A percentile compares a stretch with the other conserved stretches of the same genome.
Evolutionary conservation across 1,284 basidiomycete species (phyloP).

Genomic region (Papiliotrema terrestris): DNA sequence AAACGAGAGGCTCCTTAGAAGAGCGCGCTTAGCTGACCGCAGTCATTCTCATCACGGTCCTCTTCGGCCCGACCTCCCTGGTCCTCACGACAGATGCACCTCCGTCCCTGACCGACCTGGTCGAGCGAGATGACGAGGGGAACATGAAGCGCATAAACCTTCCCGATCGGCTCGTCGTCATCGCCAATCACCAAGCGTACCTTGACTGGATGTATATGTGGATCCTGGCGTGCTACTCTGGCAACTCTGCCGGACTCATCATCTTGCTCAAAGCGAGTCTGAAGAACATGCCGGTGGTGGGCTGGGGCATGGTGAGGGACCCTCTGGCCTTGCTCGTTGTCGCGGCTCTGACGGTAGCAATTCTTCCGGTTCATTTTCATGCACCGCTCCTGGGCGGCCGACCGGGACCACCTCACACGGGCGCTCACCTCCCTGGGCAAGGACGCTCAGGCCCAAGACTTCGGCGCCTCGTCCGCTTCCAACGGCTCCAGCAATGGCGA

Average conservation of each 20-base stretch:
- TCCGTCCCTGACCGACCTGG: slow-evolving; percentile 43
- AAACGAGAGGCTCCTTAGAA: too few relatives aligned
- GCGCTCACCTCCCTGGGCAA: slow-evolving; percentile 45
- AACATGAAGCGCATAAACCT: slow-evolving; percentile 62
- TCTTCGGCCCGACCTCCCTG: slow-evolving; percentile 77
- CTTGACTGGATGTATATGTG: slow-evolving; percentile 85
- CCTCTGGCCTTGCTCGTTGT: too few relatives aligned
- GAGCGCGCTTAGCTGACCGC: slow-evolving; percentile 4
- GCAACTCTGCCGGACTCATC: slow-evolving; percentile 63
- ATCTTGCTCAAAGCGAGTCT: slow-evolving; percentile 88
- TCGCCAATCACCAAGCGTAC: slow-evolving; percentile 82
- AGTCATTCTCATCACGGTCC: slow-evolving; percentile 55
- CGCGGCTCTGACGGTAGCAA: slow-evolving; percentile 54
- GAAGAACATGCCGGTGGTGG: slow-evolving; percentile 80
- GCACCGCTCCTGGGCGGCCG: slow-evolving; percentile 79
- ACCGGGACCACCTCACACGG: slow-evolving; percentile 59
- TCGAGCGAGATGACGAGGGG: slow-evolving; percentile 57
- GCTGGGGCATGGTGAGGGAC: slow-evolving; percentile 64
- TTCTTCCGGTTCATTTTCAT: slow-evolving; percentile 89
- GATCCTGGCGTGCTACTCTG: slow-evolving; percentile 75
- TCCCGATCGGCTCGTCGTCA: slow-evolving; percentile 71
- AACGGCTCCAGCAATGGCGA: slow-evolving; percentile 4
- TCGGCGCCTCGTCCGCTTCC: slow-evolving; percentile 50
- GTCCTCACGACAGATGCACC: slow-evolving; percentile 57
- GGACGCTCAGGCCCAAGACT: slow-evolving; percentile 53